Evolutionary conservation across 148 eudicot species (phyloP).

Genomic region (Dysphania ambrosioides): DNA sequence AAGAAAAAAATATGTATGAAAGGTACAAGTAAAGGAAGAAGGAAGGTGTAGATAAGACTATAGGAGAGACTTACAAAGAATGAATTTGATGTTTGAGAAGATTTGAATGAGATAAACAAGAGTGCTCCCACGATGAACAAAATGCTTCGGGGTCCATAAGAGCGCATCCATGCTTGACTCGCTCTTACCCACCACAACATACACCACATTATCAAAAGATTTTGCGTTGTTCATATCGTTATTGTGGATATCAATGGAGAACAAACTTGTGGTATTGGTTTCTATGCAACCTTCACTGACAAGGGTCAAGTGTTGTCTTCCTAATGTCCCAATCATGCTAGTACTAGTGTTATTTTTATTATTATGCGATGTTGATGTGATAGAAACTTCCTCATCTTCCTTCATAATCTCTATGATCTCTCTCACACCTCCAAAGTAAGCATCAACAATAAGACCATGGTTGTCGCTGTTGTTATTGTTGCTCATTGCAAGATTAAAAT

Average conservation of each 20-base stretch:
- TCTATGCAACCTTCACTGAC: constrained; percentile 28
- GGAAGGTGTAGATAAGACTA: no score
- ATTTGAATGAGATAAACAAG: constrained; percentile 66
- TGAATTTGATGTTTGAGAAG: constrained; percentile 54
- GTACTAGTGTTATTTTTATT: no score
- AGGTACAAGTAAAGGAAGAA: no score
- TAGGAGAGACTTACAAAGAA: constrained; percentile 78
- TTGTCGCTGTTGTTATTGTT: no score
- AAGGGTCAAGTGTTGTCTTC: constrained; percentile 11
- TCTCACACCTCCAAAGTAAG: background rate
- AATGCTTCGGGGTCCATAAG: constrained; percentile 57
- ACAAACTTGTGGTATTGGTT: constrained; percentile 17
- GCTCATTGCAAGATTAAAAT: background rate
- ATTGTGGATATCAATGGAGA: constrained; percentile 27
- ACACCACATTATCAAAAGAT: constrained; percentile 38
- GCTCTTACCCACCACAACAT: constrained; percentile 51
- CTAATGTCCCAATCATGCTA: background rate
- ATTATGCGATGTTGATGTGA: background rate
- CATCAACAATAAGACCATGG: background rate
- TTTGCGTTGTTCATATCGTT: background rate
- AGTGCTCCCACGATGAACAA: constrained; percentile 26
- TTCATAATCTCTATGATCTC: constrained; percentile 29
- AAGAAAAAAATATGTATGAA: no score
- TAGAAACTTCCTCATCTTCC: constrained; percentile 2
- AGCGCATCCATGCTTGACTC: constrained; percentile 65